Conservation (phyloP, 768 basidiomycete genomes). For the Lactarius pseudohatsudake region DNA sequence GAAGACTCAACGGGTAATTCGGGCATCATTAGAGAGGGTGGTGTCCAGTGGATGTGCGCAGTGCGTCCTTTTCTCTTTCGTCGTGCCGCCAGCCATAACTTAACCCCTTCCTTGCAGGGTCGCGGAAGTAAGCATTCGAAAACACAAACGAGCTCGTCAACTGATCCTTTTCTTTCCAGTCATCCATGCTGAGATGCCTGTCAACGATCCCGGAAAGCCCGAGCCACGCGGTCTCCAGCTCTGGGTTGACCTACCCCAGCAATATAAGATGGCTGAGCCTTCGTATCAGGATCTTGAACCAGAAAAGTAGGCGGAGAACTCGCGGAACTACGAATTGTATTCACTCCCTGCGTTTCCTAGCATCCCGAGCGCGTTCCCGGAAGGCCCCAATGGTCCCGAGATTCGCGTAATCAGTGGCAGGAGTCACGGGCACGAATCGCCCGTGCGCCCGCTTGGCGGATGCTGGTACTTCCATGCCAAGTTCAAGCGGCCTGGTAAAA, state of each 20-base stretch:
- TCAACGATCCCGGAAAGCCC: conserved; percentile 62
- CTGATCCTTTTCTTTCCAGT: conserved; percentile 35
- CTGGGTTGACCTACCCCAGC: conserved; percentile 79
- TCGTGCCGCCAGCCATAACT: not conserved
- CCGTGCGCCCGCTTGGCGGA: conserved; percentile 87
- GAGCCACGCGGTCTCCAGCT: conserved; percentile 85
- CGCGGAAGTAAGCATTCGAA: conserved; percentile 49
- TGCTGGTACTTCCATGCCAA: conserved; percentile 90
- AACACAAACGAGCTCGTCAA: not conserved
- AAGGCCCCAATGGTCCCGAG: conserved; percentile 62
- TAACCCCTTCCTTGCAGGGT: conserved; percentile 37
- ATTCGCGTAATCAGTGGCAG: conserved; percentile 89
- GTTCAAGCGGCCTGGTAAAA: conserved; percentile 57
- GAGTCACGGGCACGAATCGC: conserved; percentile 82
- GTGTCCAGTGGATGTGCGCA: conserved; percentile 95
- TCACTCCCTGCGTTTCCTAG: conserved; percentile 36
- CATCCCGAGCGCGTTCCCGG: conserved; percentile 72
- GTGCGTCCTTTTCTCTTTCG: conserved; percentile 41
- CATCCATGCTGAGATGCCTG: conserved; percentile 88
- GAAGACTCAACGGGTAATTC: conserved; percentile 91
- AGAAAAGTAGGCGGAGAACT: conserved; percentile 44
- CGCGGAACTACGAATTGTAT: not conserved
- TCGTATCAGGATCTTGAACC: conserved; percentile 81
- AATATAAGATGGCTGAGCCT: conserved; percentile 84
- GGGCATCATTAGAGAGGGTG: conserved; percentile 73